Evolutionary conservation across 148 eudicot species (phyloP), one percentile per base, ranked within the genome.

Genomic region (Drosera capensis): DNA sequence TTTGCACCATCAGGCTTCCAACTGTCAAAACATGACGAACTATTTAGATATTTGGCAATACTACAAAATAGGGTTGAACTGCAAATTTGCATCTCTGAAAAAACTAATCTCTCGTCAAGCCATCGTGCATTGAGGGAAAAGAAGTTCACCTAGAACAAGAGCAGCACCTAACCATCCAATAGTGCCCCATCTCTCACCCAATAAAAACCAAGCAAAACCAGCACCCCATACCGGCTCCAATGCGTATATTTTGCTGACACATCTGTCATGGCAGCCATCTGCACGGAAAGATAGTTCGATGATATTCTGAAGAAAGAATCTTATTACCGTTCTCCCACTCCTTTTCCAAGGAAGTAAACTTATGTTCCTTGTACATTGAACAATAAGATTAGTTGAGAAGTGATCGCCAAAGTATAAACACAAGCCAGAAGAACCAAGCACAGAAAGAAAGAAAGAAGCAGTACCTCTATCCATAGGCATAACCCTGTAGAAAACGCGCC

Each of bases 191-290:
- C 90, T 71, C 65, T 80, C 90, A 51, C 80, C 90, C 45, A 80
- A 78, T 30, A 77, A 68, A 49, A 71, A 71, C 90, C 90, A 80
- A 44, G 90, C 90, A 73, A 80, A 77, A 47, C 80, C 78, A 62
- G 90, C 90, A 65, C 82, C 87, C 87, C 82, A 79, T 34, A 79
- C 57, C 52, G 87, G 82, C 53, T 79, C 79, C 64, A 79, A 44
- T 13, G 71, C 79, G 59, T 75, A 79, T 14, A 79, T 64, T 21
- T 71, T 8, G 90, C 90, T 7, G 90, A 73, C 31, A 80, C 84
- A 49, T 80, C 71, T 21, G 71, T 52, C 90, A 77, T 71, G 22
- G 90, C 80, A 40, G 65, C 59, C 73, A 80, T 73, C 90, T 80
- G 70, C 31, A 55, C 19, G 42, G 22, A 3, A 19, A 34, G n/a